Evolutionary conservation across 176 grass and related monocot genomes (phyloP).

Genomic region (Guadua angustifolia): DNA sequence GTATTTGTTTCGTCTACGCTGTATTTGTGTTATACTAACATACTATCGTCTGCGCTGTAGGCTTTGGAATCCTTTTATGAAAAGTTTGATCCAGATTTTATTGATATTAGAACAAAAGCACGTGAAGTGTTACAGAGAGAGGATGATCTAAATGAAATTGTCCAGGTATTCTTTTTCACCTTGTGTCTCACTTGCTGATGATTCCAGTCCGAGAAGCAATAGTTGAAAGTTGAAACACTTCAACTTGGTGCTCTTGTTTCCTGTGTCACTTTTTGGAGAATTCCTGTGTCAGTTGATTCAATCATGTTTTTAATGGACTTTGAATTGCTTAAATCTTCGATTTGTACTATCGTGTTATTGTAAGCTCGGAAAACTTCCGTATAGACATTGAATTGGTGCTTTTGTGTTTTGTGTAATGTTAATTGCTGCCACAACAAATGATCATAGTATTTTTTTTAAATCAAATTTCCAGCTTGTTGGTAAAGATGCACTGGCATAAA

Average conservation of each 20-base stretch:
- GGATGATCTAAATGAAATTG: conserved; percentile 94
- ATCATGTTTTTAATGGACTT: neutral
- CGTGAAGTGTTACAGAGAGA: conserved; percentile 89
- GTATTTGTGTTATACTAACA: too few species aligned
- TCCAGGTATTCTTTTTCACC: conserved; percentile 64
- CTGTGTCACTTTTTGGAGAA: neutral
- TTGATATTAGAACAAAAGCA: conserved; percentile 87
- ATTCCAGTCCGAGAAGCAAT: neutral
- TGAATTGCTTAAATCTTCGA: neutral
- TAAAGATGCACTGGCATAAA: conserved; percentile 88
- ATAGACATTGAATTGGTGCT: neutral
- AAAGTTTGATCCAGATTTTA: conserved; percentile 78
- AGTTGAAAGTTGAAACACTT: conserved; percentile 8
- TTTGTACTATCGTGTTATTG: neutral
- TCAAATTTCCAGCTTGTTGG: conserved; percentile 74
- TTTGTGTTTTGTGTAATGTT: neutral
- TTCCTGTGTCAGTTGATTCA: neutral
- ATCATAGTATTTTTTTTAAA: neutral
- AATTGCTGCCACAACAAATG: neutral
- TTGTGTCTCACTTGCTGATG: conserved; percentile 4
- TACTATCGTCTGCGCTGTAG: conserved; percentile 54
- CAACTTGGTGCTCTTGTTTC: neutral
- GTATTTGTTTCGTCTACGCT: neutral
- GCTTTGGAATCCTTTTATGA: conserved; percentile 84
- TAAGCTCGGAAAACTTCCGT: conserved; percentile 1